A percentile compares a stretch with the other conserved stretches of the same genome.
These are phyloP conservation scores for Exophiala aquamarina DNA, from an alignment of 2,329 filamentous ascomycete genomes.

Conservation along the genomic window DNA sequence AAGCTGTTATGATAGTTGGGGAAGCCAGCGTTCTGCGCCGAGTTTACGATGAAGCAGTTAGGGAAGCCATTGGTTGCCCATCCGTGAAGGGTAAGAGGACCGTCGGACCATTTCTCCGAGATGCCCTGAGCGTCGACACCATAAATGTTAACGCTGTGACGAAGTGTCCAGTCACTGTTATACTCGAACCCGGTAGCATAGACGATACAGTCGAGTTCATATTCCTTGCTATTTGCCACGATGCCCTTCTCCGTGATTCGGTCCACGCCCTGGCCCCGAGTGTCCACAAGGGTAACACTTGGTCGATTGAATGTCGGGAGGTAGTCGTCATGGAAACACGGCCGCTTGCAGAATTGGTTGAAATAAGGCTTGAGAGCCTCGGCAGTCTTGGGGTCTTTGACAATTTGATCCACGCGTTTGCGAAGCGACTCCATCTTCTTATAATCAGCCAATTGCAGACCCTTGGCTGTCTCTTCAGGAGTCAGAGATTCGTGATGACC, in stretches of 20 bases:
- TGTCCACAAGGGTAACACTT: constrained; percentile 62
- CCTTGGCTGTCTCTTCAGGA: background rate
- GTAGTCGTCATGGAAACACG: constrained; percentile 62
- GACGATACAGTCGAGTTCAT: constrained; percentile 50
- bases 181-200: constrained; percentile 46
- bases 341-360: constrained; percentile 62
- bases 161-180: background rate
- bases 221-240: constrained; percentile 48
- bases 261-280: constrained; percentile 53
- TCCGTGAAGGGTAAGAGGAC: constrained; percentile 8
- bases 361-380: constrained; percentile 60
- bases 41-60: constrained; percentile 7
- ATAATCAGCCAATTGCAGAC: constrained; percentile 2
- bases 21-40: background rate
- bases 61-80: constrained; percentile 8
- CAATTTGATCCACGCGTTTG: constrained; percentile 46
- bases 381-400: constrained; percentile 53
- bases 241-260: constrained; percentile 48
- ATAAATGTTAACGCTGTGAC: constrained; percentile 23
- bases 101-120: constrained; percentile 27
- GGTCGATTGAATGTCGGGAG: constrained; percentile 58
- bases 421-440: constrained; percentile 40
- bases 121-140: constrained; percentile 25
- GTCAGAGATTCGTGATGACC: background rate
- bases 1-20: constrained; percentile 9